These are phyloP conservation scores for Aureobasidium musti DNA, from an alignment of 2,329 filamentous ascomycete species.

Conservation along the genomic window DNA sequence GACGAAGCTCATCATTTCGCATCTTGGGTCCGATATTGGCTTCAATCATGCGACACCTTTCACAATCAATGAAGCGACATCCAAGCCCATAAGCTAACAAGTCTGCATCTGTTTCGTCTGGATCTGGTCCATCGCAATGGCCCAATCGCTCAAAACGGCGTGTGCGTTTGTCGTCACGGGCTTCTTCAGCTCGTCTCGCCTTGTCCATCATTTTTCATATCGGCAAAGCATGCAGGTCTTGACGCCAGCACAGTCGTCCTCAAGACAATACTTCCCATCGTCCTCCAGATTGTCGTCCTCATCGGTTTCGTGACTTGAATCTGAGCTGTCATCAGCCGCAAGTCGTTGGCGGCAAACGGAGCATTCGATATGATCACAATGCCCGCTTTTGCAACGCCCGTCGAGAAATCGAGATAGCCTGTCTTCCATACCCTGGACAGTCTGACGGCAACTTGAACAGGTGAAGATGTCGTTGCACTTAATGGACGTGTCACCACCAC, in stretches of 20 bases:
- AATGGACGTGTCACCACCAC: background rate
- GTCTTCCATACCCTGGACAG: background rate
- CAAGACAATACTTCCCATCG: background rate
- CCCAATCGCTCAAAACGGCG: background rate
- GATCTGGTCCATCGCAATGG: conserved; percentile 2
- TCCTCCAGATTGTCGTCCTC: background rate
- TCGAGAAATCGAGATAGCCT: background rate
- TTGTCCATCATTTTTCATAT: background rate
- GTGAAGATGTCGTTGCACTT: background rate
- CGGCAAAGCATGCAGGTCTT: background rate
- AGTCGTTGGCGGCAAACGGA: background rate
- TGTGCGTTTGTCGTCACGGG: background rate
- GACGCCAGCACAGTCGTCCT: background rate
- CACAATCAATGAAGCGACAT: background rate
- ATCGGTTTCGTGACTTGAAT: background rate
- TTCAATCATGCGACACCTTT: conserved; percentile 4
- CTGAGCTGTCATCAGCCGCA: background rate
- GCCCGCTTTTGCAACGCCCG: background rate
- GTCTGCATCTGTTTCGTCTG: background rate
- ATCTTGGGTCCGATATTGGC: background rate
- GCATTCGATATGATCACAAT: background rate
- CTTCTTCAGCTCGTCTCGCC: background rate
- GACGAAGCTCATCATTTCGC: conserved; percentile 1
- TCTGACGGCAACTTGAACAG: background rate
- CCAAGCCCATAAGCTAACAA: conserved; percentile 1